Conservation (phyloP, 2,329 filamentous ascomycete genomes). For the Zalaria sp. region DNA sequence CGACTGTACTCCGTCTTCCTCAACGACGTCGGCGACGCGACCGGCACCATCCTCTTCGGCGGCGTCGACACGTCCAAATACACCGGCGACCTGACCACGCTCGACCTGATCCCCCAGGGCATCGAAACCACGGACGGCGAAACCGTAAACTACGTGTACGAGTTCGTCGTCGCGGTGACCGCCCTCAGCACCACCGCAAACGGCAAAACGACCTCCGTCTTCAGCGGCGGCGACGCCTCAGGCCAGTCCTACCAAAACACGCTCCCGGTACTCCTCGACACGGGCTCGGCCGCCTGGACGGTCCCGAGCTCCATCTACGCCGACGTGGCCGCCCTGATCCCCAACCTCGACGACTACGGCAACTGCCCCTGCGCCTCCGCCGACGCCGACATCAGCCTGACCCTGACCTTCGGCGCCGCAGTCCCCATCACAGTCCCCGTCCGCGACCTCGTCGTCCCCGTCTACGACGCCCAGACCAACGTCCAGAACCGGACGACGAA, state of each 20-base stretch:
- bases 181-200: constrained; percentile 9
- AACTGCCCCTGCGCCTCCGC: constrained; percentile 12
- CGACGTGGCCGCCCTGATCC: constrained; percentile 10
- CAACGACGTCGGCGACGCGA: constrained; percentile 12
- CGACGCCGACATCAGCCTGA: constrained; percentile 11
- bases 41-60: constrained; percentile 20
- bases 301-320: constrained; percentile 11
- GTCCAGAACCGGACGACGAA: constrained; percentile 5
- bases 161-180: constrained; percentile 16
- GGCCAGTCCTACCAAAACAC: background rate
- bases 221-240: constrained; percentile 10
- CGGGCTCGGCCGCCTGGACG: constrained; percentile 15
- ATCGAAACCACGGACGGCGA: background rate
- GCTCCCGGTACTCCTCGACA: constrained; percentile 17
- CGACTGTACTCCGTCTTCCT: constrained; percentile 18
- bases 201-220: constrained; percentile 8
- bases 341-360: constrained; percentile 9
- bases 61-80: constrained; percentile 19
- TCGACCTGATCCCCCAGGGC: constrained; percentile 14
- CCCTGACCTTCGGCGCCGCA: constrained; percentile 14
- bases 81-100: constrained; percentile 14
- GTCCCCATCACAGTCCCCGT: constrained; percentile 15
- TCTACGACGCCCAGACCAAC: constrained; percentile 13
- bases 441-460: constrained; percentile 15
- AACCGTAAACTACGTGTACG: constrained; percentile 8